These are phyloP conservation scores for Fragilaria crotonensis DNA, from an alignment of 108 stramenopile genomes.

Conservation along the genomic window DNA sequence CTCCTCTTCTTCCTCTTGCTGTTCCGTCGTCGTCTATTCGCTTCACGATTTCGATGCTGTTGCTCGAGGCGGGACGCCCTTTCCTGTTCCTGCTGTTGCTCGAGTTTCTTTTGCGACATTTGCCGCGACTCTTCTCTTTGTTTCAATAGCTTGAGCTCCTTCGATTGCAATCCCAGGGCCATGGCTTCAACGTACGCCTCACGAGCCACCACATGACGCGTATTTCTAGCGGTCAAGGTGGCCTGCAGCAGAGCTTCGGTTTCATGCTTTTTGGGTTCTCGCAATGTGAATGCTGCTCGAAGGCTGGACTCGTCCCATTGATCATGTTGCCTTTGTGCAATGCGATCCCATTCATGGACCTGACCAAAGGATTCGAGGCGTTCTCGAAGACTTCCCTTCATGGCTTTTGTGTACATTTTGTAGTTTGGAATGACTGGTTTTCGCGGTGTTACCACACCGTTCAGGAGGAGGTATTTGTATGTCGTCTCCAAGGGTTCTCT, in stretches of 20 bases:
- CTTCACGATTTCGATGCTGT: constrained; percentile 5
- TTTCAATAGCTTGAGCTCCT: constrained; percentile 1
- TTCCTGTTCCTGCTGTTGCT: background rate
- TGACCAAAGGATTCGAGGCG: constrained; percentile 55
- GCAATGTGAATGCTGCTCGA: constrained; percentile 70
- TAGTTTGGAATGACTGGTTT: constrained; percentile 37
- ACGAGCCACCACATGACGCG: constrained; percentile 20
- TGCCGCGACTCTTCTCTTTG: constrained; percentile 9
- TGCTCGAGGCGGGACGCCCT: background rate
- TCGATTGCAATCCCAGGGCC: constrained; percentile 43
- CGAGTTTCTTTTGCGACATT: background rate
- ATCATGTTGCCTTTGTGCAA: constrained; percentile 31
- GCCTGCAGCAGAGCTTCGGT: constrained; percentile 66
- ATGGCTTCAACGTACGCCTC: constrained; percentile 59
- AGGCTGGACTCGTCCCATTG: constrained; percentile 50
- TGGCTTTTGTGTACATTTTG: constrained; percentile 31
- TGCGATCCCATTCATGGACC: constrained; percentile 52
- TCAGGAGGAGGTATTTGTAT: constrained; percentile 56
- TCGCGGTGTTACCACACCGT: constrained; percentile 30
- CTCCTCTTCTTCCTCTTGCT: constrained; percentile 26
- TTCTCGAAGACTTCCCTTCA: constrained; percentile 44
- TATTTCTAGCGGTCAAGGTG: constrained; percentile 38
- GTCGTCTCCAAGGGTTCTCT: constrained; percentile 73
- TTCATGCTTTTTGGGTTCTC: constrained; percentile 77
- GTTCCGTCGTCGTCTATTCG: constrained; percentile 13